Base-by-base conservation (phyloP, 805 yeast species). In the Hanseniaspora valbyensis region DNA sequence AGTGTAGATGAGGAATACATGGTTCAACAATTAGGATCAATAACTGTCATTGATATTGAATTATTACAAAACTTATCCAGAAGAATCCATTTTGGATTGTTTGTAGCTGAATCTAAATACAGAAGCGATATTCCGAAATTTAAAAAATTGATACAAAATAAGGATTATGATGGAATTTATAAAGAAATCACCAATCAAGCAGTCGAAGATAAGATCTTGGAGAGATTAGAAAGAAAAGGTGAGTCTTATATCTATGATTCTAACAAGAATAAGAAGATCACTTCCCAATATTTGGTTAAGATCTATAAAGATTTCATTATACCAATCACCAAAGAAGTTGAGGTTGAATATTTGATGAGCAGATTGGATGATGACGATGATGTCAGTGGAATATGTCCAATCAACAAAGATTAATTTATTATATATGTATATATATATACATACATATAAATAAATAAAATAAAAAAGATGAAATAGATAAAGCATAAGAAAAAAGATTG, bases 81-180 rank as follows among this genome's bases (percentile, higher is more conserved):
- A 59, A 75, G 98, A 62, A 86, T 92, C 57, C 98, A 92, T 67
- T 92, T 90, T 67, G 98, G 98, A 44, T 85, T 84, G 66, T 92
- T 90, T 71, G 98, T 92, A 9, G 98, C 98, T 4, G 98, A 92
- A 64, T 83, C 95, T 41, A 92, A 92, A 66, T 92, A 78, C 65
- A 80, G 73, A 58, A 68, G 71, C 25, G 92, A 89, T 54, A 73
- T 70, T 32, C 84, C 76, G 44, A 65, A 64, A 45, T 87, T 80
- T 69, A 77, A 76, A 1, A 67, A 73, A 57, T 67, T 88, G 57
- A 92, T 92, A 57, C 62, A 69, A 54, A 76, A 72, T 0, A 73
- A 70, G 52, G 95, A 92, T 62, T 67, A 76, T 6, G 68, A 70
- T 12, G 95, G 90, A 0, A 81, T 92, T 44, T 84, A 81, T 59